A percentile compares a stretch with the other conserved stretches of the same genome.
These are phyloP conservation scores for Euphorbia pulcherrima DNA, from an alignment of 345 rosid genomes.

Conservation along the genomic window DNA sequence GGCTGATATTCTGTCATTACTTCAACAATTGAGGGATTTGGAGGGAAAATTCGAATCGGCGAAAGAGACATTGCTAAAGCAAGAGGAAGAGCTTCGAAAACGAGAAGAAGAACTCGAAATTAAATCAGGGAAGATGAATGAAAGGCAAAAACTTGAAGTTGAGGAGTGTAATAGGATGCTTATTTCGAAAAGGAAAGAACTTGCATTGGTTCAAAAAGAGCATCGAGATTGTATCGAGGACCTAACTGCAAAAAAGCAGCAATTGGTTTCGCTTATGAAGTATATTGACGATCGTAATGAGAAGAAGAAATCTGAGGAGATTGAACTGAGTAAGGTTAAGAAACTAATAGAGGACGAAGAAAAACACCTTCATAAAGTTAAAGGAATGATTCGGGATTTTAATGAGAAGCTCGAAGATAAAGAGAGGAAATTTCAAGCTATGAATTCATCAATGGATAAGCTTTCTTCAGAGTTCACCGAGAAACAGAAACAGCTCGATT, in stretches of 20 bases:
- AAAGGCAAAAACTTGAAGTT: conserved; percentile 11
- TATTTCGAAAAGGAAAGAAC: not conserved
- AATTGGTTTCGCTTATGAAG: conserved; percentile 5
- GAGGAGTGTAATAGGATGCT: conserved; percentile 13
- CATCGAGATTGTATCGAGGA: conserved; percentile 9
- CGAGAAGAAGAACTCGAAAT: conserved; percentile 1
- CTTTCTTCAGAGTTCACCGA: not conserved
- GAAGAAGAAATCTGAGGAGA: conserved; percentile 7
- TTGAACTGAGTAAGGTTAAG: conserved; percentile 1
- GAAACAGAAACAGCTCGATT: not conserved
- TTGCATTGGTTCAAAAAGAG: conserved; percentile 8
- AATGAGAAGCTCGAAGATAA: not conserved
- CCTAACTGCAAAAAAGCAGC: not conserved
- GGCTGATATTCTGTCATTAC: conserved; percentile 21
- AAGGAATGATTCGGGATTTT: not conserved
- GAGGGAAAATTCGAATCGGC: conserved; percentile 22
- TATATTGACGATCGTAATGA: not conserved
- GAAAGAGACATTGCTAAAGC: conserved; percentile 3
- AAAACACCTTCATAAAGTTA: conserved; percentile 4
- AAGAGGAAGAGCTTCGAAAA: conserved; percentile 3
- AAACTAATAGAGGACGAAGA: conserved; percentile 10
- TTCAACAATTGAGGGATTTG: conserved; percentile 31
- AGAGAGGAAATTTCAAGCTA: not conserved
- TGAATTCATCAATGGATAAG: not conserved
- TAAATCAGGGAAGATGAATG: not conserved